phyloP scores from a whole-genome alignment of 192 early-diverging fungal genomes.

The Lobosporangium transversale region DNA sequence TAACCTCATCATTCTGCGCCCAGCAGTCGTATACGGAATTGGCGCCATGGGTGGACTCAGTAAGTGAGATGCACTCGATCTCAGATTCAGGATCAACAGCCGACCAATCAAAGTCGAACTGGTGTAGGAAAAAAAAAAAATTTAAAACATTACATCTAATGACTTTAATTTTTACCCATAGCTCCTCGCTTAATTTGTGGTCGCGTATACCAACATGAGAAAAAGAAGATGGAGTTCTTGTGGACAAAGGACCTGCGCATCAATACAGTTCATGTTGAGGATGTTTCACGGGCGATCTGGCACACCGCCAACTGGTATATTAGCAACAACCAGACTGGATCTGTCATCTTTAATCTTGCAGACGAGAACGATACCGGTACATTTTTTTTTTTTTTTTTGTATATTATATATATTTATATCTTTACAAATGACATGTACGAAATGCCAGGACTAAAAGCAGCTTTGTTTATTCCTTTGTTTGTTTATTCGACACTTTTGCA shows the following conservation, averaged over 20 bases:
- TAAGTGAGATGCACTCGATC: slow-evolving; percentile 63
- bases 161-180: too few species aligned
- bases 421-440: too few species aligned
- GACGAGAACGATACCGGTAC: slow-evolving; percentile 90
- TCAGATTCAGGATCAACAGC: too few species aligned
- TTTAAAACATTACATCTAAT: too few species aligned
- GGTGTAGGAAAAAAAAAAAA: too few species aligned
- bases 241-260: slow-evolving; percentile 94
- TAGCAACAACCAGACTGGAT: slow-evolving; percentile 56
- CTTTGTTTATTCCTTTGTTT: too few species aligned
- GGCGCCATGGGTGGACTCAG: slow-evolving; percentile 82
- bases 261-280: slow-evolving; percentile 94
- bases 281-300: slow-evolving; percentile 77
- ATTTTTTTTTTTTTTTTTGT: too few species aligned
- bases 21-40: slow-evolving; percentile 89
- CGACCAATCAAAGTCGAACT: too few species aligned
- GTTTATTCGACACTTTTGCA: background rate
- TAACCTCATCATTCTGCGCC: slow-evolving; percentile 85
- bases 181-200: slow-evolving; percentile 95
- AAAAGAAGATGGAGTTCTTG: slow-evolving; percentile 91
- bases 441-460: too few species aligned
- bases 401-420: slow-evolving; percentile 19
- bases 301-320: slow-evolving; percentile 65
- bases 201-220: slow-evolving; percentile 82
- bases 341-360: slow-evolving; percentile 83